These are phyloP conservation scores for Paraphaeosphaeria minitans DNA, from an alignment of 2,329 filamentous ascomycete genomes.

Conservation along the genomic window DNA sequence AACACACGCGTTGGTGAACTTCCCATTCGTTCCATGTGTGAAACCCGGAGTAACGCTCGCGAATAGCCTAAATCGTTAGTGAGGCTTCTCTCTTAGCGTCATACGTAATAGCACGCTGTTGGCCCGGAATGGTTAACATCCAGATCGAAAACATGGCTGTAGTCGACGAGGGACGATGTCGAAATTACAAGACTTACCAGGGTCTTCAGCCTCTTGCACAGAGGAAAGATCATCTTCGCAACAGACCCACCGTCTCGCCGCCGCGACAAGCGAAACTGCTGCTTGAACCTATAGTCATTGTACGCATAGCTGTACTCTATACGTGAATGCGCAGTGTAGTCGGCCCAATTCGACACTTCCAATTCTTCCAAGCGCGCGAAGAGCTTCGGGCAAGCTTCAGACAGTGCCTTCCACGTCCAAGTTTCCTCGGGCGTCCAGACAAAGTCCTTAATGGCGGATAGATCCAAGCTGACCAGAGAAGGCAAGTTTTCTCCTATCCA, in stretches of 20 bases:
- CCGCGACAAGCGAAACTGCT: constrained; percentile 41
- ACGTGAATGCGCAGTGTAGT: constrained; percentile 43
- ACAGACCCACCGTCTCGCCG: constrained; percentile 42
- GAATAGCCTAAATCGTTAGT: constrained; percentile 24
- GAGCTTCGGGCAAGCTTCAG: constrained; percentile 37
- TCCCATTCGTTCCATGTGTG: constrained; percentile 47
- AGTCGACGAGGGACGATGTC: not conserved
- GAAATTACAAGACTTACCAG: constrained; percentile 14
- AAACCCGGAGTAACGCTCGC: constrained; percentile 41
- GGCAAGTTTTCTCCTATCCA: constrained; percentile 48
- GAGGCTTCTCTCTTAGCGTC: too few relatives aligned
- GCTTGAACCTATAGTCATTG: constrained; percentile 45
- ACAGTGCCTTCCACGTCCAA: constrained; percentile 44
- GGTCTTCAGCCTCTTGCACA: constrained; percentile 38
- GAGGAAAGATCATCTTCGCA: constrained; percentile 40
- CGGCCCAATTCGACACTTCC: constrained; percentile 45
- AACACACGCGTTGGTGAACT: constrained; percentile 45
- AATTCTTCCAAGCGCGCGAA: constrained; percentile 41
- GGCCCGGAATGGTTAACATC: not conserved
- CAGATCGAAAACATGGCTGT: too few relatives aligned
- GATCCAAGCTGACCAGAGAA: constrained; percentile 36
- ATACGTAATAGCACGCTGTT: too few relatives aligned
- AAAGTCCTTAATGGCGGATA: constrained; percentile 46
- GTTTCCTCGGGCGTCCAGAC: constrained; percentile 45
- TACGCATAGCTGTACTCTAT: constrained; percentile 46